Evolutionary conservation across 768 basidiomycete species (phyloP).

Genomic region (Tubosaeta sp.): DNA sequence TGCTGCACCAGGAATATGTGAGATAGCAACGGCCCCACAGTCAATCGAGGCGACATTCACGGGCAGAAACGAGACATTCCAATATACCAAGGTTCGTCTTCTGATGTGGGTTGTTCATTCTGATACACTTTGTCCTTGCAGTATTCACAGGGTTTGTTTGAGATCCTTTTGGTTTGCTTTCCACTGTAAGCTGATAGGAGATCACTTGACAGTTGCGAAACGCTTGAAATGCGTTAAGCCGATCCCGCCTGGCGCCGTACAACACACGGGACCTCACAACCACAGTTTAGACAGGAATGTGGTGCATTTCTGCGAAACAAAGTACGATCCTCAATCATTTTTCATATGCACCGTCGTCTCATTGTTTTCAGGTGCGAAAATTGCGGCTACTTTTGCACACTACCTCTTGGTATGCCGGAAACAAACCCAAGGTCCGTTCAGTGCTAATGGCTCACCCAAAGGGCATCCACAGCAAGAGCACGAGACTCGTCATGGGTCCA

Average conservation of each 20-base stretch:
- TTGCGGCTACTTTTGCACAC: constrained; percentile 56
- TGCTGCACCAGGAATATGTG: constrained; percentile 46
- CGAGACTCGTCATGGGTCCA: constrained; percentile 54
- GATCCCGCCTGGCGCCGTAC: constrained; percentile 39
- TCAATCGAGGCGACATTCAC: constrained; percentile 61
- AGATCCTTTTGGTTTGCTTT: background rate
- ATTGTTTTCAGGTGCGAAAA: constrained; percentile 39
- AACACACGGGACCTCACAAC: constrained; percentile 45
- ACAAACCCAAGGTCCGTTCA: fast-evolving
- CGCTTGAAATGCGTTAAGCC: constrained; percentile 46
- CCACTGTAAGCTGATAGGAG: background rate
- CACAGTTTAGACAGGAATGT: constrained; percentile 43
- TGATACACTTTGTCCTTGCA: constrained; percentile 11
- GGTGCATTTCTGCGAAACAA: constrained; percentile 53
- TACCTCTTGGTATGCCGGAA: constrained; percentile 44
- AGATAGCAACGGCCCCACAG: constrained; percentile 49
- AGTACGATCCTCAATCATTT: constrained; percentile 25
- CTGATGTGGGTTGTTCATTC: background rate
- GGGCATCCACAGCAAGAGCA: constrained; percentile 59
- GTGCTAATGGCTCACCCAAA: constrained; percentile 16
- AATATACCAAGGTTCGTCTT: constrained; percentile 54
- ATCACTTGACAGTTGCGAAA: constrained; percentile 37
- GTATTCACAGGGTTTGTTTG: constrained; percentile 49
- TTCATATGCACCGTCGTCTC: background rate
- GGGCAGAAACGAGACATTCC: constrained; percentile 55